phyloP scores from a whole-genome alignment of 176 grass and related monocot genomes.

The Oryza nivara region DNA sequence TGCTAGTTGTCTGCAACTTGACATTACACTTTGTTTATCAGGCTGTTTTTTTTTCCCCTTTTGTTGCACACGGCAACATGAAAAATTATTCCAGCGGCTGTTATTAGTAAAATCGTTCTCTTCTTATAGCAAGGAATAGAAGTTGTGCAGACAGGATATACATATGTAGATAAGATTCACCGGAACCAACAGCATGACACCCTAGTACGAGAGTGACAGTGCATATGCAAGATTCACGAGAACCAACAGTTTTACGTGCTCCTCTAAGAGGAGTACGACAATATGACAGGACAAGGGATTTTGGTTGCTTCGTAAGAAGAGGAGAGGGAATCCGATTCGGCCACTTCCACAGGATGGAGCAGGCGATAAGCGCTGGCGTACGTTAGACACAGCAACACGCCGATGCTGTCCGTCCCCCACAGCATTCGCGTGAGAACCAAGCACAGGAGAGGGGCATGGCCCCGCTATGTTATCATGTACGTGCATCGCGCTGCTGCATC shows the following conservation, averaged over 20 bases:
- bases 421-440: slow-evolving; percentile 15
- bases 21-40: neutral
- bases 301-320: neutral
- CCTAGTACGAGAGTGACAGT: neutral
- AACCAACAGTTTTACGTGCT: neutral
- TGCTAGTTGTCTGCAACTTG: neutral
- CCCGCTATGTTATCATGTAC: neutral
- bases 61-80: no score
- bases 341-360: neutral
- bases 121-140: no score
- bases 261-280: neutral
- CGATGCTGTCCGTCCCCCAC: neutral
- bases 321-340: slow-evolving; percentile 15
- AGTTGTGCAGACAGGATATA: neutral
- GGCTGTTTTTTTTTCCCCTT: neutral
- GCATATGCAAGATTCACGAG: neutral
- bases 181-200: neutral
- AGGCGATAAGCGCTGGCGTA: neutral
- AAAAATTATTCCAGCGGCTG: neutral
- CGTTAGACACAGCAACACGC: neutral
- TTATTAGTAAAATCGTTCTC: neutral
- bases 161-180: neutral
- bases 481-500: neutral
- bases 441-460: neutral
- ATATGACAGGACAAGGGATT: neutral